A percentile compares a stretch with the other conserved stretches of the same genome.
phyloP scores from a whole-genome alignment of 495 filamentous ascomycete genomes.

The Viridothelium virens region DNA sequence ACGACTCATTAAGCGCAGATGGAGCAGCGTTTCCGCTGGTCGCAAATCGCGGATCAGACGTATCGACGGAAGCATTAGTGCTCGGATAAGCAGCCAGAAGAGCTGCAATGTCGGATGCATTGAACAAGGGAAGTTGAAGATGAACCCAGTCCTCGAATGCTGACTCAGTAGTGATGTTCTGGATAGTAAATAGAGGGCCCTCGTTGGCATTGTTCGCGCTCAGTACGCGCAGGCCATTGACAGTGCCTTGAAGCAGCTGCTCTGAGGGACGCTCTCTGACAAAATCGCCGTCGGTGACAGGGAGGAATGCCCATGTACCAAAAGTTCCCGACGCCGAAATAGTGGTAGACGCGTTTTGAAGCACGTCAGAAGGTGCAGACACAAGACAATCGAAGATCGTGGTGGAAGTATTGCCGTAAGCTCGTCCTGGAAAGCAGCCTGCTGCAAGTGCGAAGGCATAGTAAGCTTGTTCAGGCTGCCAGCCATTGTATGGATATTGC shows the following conservation, averaged over 20 bases:
- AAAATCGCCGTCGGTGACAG: conserved; percentile 55
- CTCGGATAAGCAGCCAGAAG: conserved; percentile 43
- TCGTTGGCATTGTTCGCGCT: conserved; percentile 39
- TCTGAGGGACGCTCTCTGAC: conserved; percentile 46
- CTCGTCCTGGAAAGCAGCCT: conserved; percentile 39
- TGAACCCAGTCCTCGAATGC: conserved; percentile 42
- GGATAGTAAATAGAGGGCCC: conserved; percentile 39
- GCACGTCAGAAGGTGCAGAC: conserved; percentile 38
- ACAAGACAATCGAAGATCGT: conserved; percentile 52
- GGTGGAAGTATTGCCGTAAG: conserved; percentile 25
- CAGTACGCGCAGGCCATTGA: conserved; percentile 49
- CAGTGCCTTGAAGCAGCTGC: conserved; percentile 43
- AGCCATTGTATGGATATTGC: conserved; percentile 33
- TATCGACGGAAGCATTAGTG: conserved; percentile 29
- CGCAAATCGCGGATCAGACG: conserved; percentile 33
- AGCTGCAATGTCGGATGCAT: conserved; percentile 38
- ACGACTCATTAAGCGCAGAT: conserved; percentile 41
- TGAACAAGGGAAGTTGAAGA: conserved; percentile 45
- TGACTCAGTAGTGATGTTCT: conserved; percentile 42
- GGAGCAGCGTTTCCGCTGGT: conserved; percentile 44
- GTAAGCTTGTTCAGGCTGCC: conserved; percentile 47
- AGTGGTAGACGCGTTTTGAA: conserved; percentile 50
- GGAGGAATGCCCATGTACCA: conserved; percentile 53
- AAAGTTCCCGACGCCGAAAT: conserved; percentile 42
- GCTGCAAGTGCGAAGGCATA: conserved; percentile 46